A percentile compares a stretch with the other conserved stretches of the same genome.
These are phyloP conservation scores for Crucihimalaya himalaica DNA, from an alignment of 345 rosid genomes.

Conservation along the genomic window DNA sequence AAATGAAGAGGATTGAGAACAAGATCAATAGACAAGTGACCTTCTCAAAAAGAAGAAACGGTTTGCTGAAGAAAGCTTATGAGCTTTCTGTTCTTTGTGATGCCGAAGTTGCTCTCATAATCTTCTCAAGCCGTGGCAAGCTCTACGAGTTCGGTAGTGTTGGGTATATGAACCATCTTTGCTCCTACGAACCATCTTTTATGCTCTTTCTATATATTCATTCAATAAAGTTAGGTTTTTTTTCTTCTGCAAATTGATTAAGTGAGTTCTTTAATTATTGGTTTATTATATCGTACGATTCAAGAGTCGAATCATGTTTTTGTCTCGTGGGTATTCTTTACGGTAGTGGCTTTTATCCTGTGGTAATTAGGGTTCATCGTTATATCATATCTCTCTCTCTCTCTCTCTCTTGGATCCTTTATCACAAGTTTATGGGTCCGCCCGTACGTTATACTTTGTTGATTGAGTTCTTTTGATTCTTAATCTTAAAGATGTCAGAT, in stretches of 20 bases:
- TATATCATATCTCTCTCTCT: slow-evolving; percentile 1
- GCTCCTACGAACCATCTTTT: neutral
- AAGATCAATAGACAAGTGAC: slow-evolving; percentile 87
- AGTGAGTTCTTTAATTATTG: neutral
- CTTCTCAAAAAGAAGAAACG: slow-evolving; percentile 80
- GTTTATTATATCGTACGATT: slow-evolving; percentile 21
- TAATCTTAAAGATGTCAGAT: neutral
- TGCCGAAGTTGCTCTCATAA: slow-evolving; percentile 80
- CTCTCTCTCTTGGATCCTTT: slow-evolving; percentile 11
- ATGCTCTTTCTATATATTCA: neutral
- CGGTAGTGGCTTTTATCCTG: slow-evolving; percentile 25
- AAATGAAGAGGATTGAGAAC: slow-evolving; percentile 88
- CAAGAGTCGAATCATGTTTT: slow-evolving; percentile 23
- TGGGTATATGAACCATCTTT: slow-evolving; percentile 51
- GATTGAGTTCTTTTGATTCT: neutral
- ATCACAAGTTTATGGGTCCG: slow-evolving; percentile 1
- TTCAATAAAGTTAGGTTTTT: neutral
- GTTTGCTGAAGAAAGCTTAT: slow-evolving; percentile 78
- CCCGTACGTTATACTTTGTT: slow-evolving; percentile 25
- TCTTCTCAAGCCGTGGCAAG: slow-evolving; percentile 91
- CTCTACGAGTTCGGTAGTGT: slow-evolving; percentile 77
- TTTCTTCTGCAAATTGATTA: neutral
- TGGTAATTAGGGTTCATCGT: slow-evolving; percentile 34
- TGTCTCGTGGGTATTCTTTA: slow-evolving; percentile 29
- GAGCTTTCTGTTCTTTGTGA: slow-evolving; percentile 88